Conservation (phyloP, 148 eudicot species). For the Nyssa sinensis region DNA sequence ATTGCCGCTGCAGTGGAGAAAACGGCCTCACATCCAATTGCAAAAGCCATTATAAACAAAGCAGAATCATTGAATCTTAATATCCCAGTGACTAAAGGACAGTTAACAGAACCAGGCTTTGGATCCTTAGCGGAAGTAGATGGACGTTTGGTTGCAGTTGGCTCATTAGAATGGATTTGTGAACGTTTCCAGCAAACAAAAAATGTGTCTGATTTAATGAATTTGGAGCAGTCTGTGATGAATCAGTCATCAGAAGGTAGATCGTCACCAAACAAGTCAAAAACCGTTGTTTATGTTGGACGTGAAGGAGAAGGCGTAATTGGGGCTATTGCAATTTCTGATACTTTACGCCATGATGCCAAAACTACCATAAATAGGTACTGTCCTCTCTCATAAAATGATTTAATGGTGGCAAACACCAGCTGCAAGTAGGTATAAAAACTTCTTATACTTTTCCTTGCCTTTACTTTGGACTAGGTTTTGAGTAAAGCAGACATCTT, state of each 20-base stretch:
- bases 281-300: constrained; percentile 81
- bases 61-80: constrained; percentile 63
- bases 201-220: constrained; percentile 37
- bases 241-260: constrained; percentile 26
- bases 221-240: constrained; percentile 51
- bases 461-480: neutral
- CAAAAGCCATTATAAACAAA: constrained; percentile 74
- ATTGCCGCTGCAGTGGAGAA: constrained; percentile 97
- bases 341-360: constrained; percentile 74
- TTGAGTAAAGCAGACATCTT: neutral
- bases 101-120: constrained; percentile 88
- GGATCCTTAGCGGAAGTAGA: constrained; percentile 94
- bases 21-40: constrained; percentile 93
- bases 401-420: neutral
- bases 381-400: neutral
- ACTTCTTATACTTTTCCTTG: too few species aligned
- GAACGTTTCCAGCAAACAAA: constrained; percentile 61
- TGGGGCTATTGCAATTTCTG: constrained; percentile 86
- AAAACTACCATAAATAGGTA: constrained; percentile 68
- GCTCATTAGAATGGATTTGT: constrained; percentile 73
- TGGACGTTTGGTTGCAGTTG: constrained; percentile 88
- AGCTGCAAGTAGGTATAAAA: constrained; percentile 5
- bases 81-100: constrained; percentile 69
- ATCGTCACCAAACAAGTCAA: constrained; percentile 52
- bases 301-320: constrained; percentile 87